Conservation (phyloP, 441 rosid species). For the Eruca vesicaria region DNA sequence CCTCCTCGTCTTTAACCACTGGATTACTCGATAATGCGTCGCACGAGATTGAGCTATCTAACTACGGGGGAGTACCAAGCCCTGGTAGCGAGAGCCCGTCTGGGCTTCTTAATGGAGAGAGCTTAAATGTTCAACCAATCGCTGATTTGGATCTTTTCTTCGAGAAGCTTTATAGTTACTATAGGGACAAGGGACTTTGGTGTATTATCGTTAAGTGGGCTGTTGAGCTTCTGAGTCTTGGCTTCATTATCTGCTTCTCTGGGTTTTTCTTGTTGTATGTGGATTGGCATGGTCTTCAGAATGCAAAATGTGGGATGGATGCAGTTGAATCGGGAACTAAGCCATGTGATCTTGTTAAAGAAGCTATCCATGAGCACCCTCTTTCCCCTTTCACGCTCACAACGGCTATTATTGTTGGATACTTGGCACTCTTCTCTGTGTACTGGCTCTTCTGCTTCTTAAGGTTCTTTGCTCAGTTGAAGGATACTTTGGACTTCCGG, state of each 20-base stretch:
- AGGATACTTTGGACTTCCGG: constrained; percentile 79
- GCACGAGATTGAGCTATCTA: constrained; percentile 87
- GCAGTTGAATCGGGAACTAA: constrained; percentile 94
- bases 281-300: constrained; percentile 97
- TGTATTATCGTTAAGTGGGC: constrained; percentile 96
- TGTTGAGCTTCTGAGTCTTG: constrained; percentile 88
- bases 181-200: constrained; percentile 98
- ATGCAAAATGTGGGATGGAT: constrained; percentile 99
- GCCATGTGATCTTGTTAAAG: constrained; percentile 96
- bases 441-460: constrained; percentile 93
- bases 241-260: constrained; percentile 91
- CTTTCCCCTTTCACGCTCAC: constrained; percentile 84
- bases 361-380: constrained; percentile 89
- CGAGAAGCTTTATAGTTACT: constrained; percentile 87
- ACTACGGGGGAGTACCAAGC: constrained; percentile 79
- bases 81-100: constrained; percentile 98
- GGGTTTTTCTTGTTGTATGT: constrained; percentile 91
- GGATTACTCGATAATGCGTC: constrained; percentile 78
- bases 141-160: constrained; percentile 94
- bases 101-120: constrained; percentile 92
- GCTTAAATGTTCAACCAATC: constrained; percentile 76
- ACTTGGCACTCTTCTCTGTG: constrained; percentile 79
- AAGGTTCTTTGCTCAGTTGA: constrained; percentile 86
- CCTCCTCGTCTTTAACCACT: constrained; percentile 63
- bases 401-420: constrained; percentile 84